A percentile compares a stretch with the other conserved stretches of the same genome.
These are phyloP conservation scores for Funneliformis geosporum DNA, from an alignment of 192 early-diverging fungal genomes.

Conservation along the genomic window DNA sequence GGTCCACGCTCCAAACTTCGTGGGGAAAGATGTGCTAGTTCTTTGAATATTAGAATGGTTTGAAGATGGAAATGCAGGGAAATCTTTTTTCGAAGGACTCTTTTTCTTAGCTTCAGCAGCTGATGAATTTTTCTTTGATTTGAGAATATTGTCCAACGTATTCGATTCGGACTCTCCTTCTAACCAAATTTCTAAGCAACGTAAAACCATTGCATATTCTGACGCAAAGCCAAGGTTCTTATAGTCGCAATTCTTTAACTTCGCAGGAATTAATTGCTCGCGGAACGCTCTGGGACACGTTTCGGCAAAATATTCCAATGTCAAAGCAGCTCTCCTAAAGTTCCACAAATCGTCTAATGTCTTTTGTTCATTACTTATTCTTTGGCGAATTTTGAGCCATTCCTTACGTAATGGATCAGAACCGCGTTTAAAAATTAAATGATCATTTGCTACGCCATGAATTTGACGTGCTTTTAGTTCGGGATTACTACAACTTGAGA, in stretches of 20 bases:
- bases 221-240: not conserved
- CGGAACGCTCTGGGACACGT: not conserved
- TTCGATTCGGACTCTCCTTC: too few relatives aligned
- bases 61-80: not conserved
- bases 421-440: too few relatives aligned
- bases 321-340: not conserved
- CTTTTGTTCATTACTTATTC: not conserved
- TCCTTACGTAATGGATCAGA: not conserved
- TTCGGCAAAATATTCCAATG: not conserved
- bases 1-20: too few relatives aligned
- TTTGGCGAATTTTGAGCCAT: not conserved
- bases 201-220: not conserved
- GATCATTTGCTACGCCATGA: not conserved
- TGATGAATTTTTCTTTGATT: too few relatives aligned
- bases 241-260: not conserved
- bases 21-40: not conserved
- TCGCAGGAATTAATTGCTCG: not conserved
- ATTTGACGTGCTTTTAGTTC: not conserved
- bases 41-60: not conserved
- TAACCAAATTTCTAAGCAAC: not conserved
- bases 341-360: not conserved
- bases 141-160: too few relatives aligned
- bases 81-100: not conserved
- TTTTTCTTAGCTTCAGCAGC: not conserved
- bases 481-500: not conserved